Evolutionary conservation across 306 rosid genomes (phyloP).

Genomic region (Rosa persica): DNA sequence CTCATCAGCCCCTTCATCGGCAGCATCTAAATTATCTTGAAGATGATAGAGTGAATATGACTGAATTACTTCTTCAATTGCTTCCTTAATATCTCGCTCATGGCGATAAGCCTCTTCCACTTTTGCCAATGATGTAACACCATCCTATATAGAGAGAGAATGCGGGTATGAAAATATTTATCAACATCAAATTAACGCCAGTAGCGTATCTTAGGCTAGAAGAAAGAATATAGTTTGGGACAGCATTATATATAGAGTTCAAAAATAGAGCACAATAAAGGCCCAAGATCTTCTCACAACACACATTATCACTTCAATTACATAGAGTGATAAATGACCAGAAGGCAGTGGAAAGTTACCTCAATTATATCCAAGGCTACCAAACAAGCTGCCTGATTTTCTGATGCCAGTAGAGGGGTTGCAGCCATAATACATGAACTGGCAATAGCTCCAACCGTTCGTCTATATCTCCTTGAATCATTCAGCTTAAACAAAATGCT

Average conservation of each 20-base stretch:
- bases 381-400: conserved; percentile 66
- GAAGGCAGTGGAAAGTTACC: conserved; percentile 45
- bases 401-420: conserved; percentile 74
- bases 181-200: background rate
- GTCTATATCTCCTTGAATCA: conserved; percentile 80
- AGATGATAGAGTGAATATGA: conserved; percentile 56
- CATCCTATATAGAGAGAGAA: conserved; percentile 33
- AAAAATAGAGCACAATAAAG: no score
- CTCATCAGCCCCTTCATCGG: conserved; percentile 71
- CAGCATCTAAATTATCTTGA: conserved; percentile 58
- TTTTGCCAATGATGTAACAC: conserved; percentile 53
- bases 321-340: background rate
- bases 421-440: conserved; percentile 78
- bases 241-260: background rate
- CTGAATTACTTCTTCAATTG: conserved; percentile 55
- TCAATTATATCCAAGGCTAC: conserved; percentile 77
- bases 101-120: conserved; percentile 78
- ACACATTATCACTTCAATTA: background rate
- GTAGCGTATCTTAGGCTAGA: background rate
- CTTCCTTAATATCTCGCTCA: conserved; percentile 72
- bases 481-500: conserved; percentile 63
- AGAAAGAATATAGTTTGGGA: background rate
- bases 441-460: conserved; percentile 78
- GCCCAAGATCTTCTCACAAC: background rate
- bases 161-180: background rate